Evolutionary conservation across 2,329 filamentous ascomycete species (phyloP).

Genomic region (Cordyceps javanica): DNA sequence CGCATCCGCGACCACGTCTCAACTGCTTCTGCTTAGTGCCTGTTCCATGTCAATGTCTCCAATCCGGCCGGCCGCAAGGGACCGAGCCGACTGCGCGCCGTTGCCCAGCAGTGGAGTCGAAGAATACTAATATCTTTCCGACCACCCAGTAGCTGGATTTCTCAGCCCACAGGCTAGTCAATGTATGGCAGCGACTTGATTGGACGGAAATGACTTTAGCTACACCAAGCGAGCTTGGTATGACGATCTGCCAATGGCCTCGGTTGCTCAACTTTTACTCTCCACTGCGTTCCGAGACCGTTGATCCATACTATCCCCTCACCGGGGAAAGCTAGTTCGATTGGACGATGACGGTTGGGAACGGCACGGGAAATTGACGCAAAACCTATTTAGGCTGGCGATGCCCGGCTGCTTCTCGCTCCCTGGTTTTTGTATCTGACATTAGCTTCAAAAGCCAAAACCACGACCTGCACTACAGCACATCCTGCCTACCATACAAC

Average conservation of each 20-base stretch:
- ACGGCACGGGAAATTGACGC: conserved; percentile 1
- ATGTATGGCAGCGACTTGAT: neutral
- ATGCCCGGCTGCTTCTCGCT: conserved; percentile 14
- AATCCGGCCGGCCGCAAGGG: neutral
- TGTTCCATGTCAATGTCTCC: neutral
- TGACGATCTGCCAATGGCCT: neutral
- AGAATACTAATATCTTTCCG: neutral
- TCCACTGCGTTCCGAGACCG: neutral
- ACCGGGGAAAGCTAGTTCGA: neutral
- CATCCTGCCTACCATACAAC: neutral
- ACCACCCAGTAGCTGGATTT: neutral
- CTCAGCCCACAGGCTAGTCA: neutral
- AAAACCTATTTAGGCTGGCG: neutral
- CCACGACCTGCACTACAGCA: neutral
- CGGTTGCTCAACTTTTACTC: neutral
- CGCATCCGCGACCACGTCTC: neutral
- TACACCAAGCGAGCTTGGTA: neutral
- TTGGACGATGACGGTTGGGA: neutral
- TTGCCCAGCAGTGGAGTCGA: neutral
- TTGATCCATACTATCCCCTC: conserved; percentile 3
- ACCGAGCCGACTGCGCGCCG: neutral
- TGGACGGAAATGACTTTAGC: neutral
- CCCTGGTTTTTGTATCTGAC: neutral
- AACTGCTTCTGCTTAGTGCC: neutral
- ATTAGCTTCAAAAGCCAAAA: neutral